Base-by-base conservation (phyloP, 78 protist species). In the Polysphondylium violaceum region DNA sequence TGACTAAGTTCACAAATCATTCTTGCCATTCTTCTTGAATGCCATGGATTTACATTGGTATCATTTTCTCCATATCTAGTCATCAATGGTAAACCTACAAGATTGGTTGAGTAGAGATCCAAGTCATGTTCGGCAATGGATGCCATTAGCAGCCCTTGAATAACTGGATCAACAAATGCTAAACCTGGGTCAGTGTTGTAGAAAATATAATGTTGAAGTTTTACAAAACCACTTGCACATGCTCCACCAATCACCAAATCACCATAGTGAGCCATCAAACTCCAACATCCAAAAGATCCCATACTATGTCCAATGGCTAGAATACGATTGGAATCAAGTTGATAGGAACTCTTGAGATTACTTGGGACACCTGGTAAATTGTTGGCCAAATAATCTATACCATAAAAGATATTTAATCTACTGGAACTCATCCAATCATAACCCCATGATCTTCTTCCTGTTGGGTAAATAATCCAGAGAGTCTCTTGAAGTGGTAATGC, bases 11-110 rank as follows among this genome's bases (percentile, higher is more conserved):
- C 88, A 23, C n/a, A 19, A 2, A 58, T 40, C 88, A 78, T 78
- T 29, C 88, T 21, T 11, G 88, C 88, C 16, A 78, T 78, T 60
- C 88, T 65, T 64, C 88, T 67, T n/a, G 75, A 47, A 59, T 78
- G 74, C 76, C 74, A 64, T 64, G 88, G 88, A 51, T 61, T 64
- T 1, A 78, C 88, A 36, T 47, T 64, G 9, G 88, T 64, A 51
- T 78, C 88, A 38, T 61, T 64, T 33, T 50, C 51, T 16, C 88
- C 88, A 64, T 78, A 78, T 14, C 88, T 65, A 27, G 51, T 44
- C 59, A 72, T 27, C 50, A 78, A 50, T 35, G 88, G 88, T n/a
- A 78, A n/a, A 33, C 88, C 88, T 23, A 58, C 88, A 1, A 78
- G 16, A 78, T 78, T 78, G 2, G 74, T 35, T 16, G 76, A 40